Evolutionary conservation across 257 asterid species (phyloP), one percentile per base, ranked within the genome.

Genomic region (Fraxinus quadrangulata): DNA sequence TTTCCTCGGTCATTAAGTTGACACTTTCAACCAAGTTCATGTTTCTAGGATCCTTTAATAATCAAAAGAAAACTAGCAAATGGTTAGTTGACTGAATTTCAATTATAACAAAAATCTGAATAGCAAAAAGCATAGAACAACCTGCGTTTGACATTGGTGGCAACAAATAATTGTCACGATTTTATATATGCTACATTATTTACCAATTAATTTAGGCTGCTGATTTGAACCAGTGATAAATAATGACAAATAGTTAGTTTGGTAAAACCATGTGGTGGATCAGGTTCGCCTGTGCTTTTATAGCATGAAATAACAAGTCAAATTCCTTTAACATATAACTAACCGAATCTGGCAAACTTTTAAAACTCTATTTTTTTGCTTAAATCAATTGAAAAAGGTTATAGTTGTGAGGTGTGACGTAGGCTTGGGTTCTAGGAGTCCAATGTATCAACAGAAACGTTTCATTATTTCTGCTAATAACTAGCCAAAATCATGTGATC

Each of bases 11-110:
- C 33, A 24, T 19, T 67, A 70, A 37, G 21, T 45, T 59, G 45
- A 54, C 75, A 73, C 26, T 63, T 21, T n/a, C 67, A 76, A 51
- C 59, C 56, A 40, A 30, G 42, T 63, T 67, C 66, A 79, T 28
- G 6, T 24, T 71, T 31, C 78, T 47, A 79, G 31, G 23, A 34
- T 59, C 19, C 73, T 69, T 28, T 24, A 34, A 36, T 21, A 47
- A 61, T 33, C 70, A 37, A 17, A 37, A 11, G 30, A 61, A 42
- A 3, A 73, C 40, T 59, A 68, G 31, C 12, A 81, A 67, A 65
- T 37, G 31, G 37, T 65, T 63, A 51, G 40, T 28, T 24, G 33
- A 71, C 36, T 26, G 61, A 75, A 24, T 63, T 63, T n/a, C 31
- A 63, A 63, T 8, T 63, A 12, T 63, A 26, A 63, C 69, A 26